phyloP scores from a whole-genome alignment of 805 yeast species.

The Sugiyamaella marilandica region DNA sequence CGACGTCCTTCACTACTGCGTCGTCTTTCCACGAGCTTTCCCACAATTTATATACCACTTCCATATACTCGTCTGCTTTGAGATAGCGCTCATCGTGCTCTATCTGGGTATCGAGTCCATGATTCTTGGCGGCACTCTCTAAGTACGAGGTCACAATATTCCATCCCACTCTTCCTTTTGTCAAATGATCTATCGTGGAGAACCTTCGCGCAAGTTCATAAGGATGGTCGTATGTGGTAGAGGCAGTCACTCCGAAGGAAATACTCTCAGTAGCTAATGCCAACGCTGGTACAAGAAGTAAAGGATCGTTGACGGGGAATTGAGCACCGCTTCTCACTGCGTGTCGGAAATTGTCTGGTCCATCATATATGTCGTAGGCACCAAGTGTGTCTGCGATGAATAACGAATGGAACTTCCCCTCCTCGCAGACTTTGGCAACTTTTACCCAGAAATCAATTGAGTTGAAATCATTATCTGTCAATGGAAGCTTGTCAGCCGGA shows the following conservation, averaged over 20 bases:
- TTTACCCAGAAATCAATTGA: conserved; percentile 37
- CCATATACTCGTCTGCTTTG: conserved; percentile 39
- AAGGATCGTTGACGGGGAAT: conserved; percentile 39
- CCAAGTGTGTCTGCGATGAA: conserved; percentile 42
- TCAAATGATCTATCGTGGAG: conserved; percentile 42
- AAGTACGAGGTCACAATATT: conserved; percentile 43
- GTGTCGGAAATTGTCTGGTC: conserved; percentile 36
- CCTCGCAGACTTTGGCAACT: conserved; percentile 36
- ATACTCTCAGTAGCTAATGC: conserved; percentile 41
- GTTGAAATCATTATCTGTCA: conserved; percentile 17
- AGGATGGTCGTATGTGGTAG: conserved; percentile 43
- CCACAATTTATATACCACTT: conserved; percentile 38
- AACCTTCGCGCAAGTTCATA: conserved; percentile 40
- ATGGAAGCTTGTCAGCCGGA: conserved; percentile 34
- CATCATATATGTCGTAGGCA: conserved; percentile 39
- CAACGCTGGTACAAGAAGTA: conserved; percentile 38
- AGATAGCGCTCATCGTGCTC: conserved; percentile 41
- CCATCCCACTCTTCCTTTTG: conserved; percentile 46
- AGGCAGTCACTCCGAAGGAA: conserved; percentile 40
- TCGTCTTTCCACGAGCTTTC: conserved; percentile 45
- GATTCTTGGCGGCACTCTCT: conserved; percentile 40
- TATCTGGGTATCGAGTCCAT: conserved; percentile 37
- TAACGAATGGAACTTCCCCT: conserved; percentile 38
- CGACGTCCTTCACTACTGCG: conserved; percentile 32
- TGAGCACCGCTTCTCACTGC: conserved; percentile 34